Evolutionary conservation across 495 filamentous ascomycete species (phyloP).

Genomic region (Podospora anserina): DNA sequence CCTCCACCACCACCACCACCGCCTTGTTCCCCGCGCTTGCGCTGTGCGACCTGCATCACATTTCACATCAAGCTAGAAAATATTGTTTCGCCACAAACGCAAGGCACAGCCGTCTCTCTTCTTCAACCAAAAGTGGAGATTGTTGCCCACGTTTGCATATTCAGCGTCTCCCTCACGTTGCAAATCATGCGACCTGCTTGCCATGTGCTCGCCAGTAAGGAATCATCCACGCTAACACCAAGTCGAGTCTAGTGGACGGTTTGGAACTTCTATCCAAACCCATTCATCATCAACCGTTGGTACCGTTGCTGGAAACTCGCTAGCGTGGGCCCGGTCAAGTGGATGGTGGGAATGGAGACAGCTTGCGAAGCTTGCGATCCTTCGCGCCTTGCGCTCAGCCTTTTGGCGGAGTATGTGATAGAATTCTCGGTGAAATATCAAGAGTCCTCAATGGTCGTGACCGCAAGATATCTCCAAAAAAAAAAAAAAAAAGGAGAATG

Average conservation of each 20-base stretch:
- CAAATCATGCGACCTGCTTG: neutral
- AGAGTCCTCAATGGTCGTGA: neutral
- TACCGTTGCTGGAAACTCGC: neutral
- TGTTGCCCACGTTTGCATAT: neutral
- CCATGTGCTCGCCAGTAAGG: neutral
- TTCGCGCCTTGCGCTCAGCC: neutral
- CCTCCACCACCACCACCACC: neutral
- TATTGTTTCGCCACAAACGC: neutral
- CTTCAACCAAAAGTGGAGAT: neutral
- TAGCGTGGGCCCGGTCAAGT: neutral
- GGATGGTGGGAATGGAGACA: neutral
- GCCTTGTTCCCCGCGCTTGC: neutral
- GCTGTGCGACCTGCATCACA: neutral
- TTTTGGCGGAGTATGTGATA: neutral
- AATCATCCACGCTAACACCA: neutral
- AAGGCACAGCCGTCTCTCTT: neutral
- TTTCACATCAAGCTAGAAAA: neutral
- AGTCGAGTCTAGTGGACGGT: neutral
- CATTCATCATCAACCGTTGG: neutral
- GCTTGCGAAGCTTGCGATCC: neutral
- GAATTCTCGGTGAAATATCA: neutral
- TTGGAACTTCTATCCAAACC: neutral
- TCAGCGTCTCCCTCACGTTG: no score
- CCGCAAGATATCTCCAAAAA: neutral
- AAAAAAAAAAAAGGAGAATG: neutral